These are phyloP conservation scores for Botrytis hyacinthi DNA, from an alignment of 2,329 filamentous ascomycete species.

Conservation along the genomic window DNA sequence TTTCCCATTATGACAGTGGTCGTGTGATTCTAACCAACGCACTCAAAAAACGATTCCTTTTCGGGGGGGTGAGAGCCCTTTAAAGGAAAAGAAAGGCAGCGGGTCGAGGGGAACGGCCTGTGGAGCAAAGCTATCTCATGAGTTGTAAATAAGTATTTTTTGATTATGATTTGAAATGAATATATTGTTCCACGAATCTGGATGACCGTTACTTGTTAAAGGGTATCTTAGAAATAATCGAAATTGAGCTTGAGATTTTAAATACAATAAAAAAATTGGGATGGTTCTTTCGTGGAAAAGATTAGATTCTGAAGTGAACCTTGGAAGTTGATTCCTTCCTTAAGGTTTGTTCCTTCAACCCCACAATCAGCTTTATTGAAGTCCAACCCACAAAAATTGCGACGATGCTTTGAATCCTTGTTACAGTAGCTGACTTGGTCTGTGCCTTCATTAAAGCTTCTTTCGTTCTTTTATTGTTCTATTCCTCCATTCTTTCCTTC, in stretches of 20 bases:
- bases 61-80: background rate
- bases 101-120: background rate
- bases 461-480: background rate
- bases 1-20: conserved; percentile 45
- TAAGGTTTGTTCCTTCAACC: background rate
- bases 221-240: conserved; percentile 5
- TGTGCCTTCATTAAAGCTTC: background rate
- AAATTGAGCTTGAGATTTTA: background rate
- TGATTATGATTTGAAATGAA: conserved; percentile 4
- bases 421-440: background rate
- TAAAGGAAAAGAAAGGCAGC: background rate
- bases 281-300: conserved; percentile 8
- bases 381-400: conserved; percentile 2
- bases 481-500: background rate
- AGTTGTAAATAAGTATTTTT: conserved; percentile 1
- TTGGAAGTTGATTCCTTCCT: conserved; percentile 9
- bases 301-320: conserved; percentile 14
- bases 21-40: conserved; percentile 23
- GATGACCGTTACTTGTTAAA: background rate
- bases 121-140: background rate
- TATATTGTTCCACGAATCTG: background rate
- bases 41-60: conserved; percentile 8
- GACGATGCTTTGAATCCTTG: conserved; percentile 11
- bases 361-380: conserved; percentile 14
- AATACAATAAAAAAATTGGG: background rate